phyloP scores from a whole-genome alignment of 139 green algal species.

The Picochlorum sp. region DNA sequence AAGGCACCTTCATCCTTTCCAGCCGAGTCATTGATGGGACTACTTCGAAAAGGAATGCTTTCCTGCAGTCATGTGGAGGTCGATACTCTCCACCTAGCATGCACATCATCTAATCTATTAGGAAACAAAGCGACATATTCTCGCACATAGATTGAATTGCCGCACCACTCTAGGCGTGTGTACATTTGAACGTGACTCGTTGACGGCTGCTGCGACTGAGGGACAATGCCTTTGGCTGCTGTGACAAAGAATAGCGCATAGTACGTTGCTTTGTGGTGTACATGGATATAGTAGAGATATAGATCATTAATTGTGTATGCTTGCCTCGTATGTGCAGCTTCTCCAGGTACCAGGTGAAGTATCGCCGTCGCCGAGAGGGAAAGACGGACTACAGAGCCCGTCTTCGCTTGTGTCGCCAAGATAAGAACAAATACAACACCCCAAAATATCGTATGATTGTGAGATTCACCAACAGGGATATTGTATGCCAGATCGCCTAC shows the following conservation, averaged over 20 bases:
- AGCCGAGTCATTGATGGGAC: no score
- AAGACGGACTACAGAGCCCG: conserved; percentile 97
- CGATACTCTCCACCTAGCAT: no score
- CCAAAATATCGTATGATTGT: conserved; percentile 88
- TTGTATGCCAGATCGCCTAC: conserved; percentile 88
- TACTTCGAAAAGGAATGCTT: no score
- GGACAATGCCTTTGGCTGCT: conserved; percentile 2
- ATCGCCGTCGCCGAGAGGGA: conserved; percentile 60
- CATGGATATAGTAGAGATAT: neutral
- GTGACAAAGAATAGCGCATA: conserved; percentile 16
- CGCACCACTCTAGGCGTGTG: no score
- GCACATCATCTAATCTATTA: no score
- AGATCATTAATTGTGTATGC: neutral
- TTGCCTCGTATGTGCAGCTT: neutral
- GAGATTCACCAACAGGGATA: conserved; percentile 83
- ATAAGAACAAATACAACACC: conserved; percentile 99
- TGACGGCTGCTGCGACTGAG: neutral
- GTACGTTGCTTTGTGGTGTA: neutral
- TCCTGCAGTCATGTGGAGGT: no score
- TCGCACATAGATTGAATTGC: no score
- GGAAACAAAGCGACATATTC: no score
- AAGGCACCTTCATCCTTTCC: no score
- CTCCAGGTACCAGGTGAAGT: conserved; percentile 74
- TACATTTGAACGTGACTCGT: no score
- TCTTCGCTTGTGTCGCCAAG: conserved; percentile 82